Evolutionary conservation across 371 early-diverging fungal genomes (phyloP), one percentile per base, ranked within the genome.

Genomic region (Syncephalastrum racemosum): DNA sequence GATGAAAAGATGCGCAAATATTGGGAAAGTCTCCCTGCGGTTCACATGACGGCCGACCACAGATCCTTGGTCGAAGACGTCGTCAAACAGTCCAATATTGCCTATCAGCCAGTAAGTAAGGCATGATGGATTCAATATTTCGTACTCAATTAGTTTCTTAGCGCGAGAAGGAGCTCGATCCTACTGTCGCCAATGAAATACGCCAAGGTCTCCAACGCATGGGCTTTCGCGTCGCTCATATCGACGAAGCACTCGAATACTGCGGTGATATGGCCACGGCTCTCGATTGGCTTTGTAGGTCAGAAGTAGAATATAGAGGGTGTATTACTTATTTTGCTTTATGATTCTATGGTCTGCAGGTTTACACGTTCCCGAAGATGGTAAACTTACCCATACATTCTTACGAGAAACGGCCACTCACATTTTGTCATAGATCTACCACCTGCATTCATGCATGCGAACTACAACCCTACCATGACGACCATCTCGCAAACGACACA

Each of bases 261-360:
- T 75, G 83, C 42, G 56, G 62, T 7, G 78, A 84, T 53, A 70
- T 68, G 8, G 71, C 74, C 1, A 59, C 71, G 1, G 88, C 90
- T 1, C 63, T 93, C n/a, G 90, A 93, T 56, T 94, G 95, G 95
- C 76, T 94, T n/a, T 89, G 90, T 82, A 79, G 73, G 81, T 70
- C 2, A 10, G 5, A 5, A 31, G 18, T 40, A 14, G 6, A 12
- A 27, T 39, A 31, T 23, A 31, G 36, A 10, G 36, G 36, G 36
- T 10, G 10, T 31, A 7, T 44, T 22, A 3, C 10, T 25, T 25
- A 19, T 27, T 43, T n/a, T 31, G 24, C 39, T 19, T 41, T 19
- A 25, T 53, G 10, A 41, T 19, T 43, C 12, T n/a, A n/a, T n/a
- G n/a, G n/a, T 23, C 3, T n/a, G 23, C 64, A 84, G 85, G 85